Conservation (phyloP, 78 protist species). For the Neovahlkampfia damariscottae region DNA sequence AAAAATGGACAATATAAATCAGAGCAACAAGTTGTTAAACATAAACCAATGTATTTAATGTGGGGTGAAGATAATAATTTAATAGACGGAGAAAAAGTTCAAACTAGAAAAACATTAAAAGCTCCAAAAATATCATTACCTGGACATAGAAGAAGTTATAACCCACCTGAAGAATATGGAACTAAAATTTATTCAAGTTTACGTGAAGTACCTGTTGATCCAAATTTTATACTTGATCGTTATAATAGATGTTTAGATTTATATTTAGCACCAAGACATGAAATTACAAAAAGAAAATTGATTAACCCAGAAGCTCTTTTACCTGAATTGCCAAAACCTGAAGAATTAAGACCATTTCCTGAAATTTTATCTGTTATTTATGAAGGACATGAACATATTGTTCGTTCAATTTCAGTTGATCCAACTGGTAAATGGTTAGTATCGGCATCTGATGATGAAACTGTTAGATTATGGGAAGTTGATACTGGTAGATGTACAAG, state of each 20-base stretch:
- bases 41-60: background rate
- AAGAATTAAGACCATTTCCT: slow-evolving; percentile 92
- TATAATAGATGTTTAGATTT: slow-evolving; percentile 93
- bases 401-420: slow-evolving; percentile 47
- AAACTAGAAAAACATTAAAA: background rate
- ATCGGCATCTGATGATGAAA: slow-evolving; percentile 61
- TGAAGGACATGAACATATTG: slow-evolving; percentile 53
- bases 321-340: slow-evolving; percentile 82
- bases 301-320: slow-evolving; percentile 17
- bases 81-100: background rate
- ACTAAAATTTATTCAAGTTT: slow-evolving; percentile 35
- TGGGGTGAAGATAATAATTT: background rate
- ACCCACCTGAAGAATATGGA: slow-evolving; percentile 82
- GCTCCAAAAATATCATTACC: slow-evolving; percentile 46
- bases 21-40: background rate
- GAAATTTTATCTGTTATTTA: slow-evolving; percentile 19
- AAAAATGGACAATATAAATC: background rate
- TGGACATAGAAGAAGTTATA: slow-evolving; percentile 84
- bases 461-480: slow-evolving; percentile 76
- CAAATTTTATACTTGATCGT: slow-evolving; percentile 57
- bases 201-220: slow-evolving; percentile 76
- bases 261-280: slow-evolving; percentile 73
- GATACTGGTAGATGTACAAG: slow-evolving; percentile 61
- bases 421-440: slow-evolving; percentile 83
- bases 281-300: background rate